Evolutionary conservation across 768 basidiomycete genomes (phyloP).

Genomic region (Steccherinum ochraceum): DNA sequence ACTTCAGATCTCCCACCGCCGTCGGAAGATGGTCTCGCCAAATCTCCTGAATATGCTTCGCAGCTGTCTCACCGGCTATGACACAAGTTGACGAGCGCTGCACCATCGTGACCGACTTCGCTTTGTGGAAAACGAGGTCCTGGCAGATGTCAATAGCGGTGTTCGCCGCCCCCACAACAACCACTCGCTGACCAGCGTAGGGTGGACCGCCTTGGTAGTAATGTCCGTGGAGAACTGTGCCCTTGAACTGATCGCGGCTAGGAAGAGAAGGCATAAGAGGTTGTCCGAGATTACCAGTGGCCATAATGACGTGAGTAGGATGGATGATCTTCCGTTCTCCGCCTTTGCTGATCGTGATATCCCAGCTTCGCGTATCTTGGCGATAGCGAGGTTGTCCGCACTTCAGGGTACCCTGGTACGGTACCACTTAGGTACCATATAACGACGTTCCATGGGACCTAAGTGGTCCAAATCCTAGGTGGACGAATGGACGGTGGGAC

Average conservation of each 20-base stretch:
- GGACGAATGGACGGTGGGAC: no score
- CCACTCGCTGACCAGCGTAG: slow-evolving; percentile 28
- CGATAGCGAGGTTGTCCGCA: no score
- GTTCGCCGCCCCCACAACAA: slow-evolving; percentile 37
- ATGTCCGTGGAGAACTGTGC: slow-evolving; percentile 25
- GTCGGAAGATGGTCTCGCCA: slow-evolving; percentile 16
- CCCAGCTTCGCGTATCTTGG: slow-evolving; percentile 26
- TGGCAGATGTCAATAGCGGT: slow-evolving; percentile 33
- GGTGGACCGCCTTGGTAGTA: slow-evolving; percentile 20
- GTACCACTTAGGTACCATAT: no score
- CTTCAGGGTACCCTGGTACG: no score
- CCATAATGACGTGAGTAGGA: slow-evolving; percentile 34
- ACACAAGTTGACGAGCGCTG: slow-evolving; percentile 35
- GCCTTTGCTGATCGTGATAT: slow-evolving; percentile 23
- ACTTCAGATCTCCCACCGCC: slow-evolving; percentile 20
- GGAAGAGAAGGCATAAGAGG: slow-evolving; percentile 25
- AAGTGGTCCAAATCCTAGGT: no score
- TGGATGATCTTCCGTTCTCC: slow-evolving; percentile 24
- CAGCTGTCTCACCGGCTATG: slow-evolving; percentile 10
- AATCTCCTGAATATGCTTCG: background rate
- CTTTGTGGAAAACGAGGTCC: slow-evolving; percentile 27
- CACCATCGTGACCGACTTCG: slow-evolving; percentile 32
- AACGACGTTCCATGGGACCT: no score
- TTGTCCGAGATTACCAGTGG: slow-evolving; percentile 30
- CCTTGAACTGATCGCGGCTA: slow-evolving; percentile 23